These are phyloP conservation scores for Dactylonectria estremocensis DNA, from an alignment of 2,329 filamentous ascomycete genomes.

Conservation along the genomic window DNA sequence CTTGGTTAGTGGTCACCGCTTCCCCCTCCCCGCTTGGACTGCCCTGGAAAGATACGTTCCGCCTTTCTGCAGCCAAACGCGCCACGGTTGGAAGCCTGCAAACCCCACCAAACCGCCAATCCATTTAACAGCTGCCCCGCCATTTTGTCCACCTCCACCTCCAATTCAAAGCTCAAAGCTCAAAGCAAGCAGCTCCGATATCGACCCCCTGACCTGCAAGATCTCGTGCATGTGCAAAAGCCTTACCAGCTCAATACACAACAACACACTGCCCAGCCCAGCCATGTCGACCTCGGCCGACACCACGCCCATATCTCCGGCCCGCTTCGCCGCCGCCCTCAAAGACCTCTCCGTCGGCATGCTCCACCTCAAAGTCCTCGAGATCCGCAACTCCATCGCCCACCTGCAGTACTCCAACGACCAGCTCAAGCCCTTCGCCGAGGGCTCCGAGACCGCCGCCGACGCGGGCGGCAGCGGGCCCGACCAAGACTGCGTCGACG, in stretches of 20 bases:
- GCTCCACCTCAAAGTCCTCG: constrained; percentile 82
- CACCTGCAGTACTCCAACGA: constrained; percentile 83
- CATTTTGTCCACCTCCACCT: constrained; percentile 21
- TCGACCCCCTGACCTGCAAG: not conserved
- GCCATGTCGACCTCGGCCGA: constrained; percentile 77
- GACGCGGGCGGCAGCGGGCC: constrained; percentile 49
- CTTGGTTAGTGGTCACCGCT: not conserved
- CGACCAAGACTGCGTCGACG: constrained; percentile 81
- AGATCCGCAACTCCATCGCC: constrained; percentile 81
- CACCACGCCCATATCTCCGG: constrained; percentile 71
- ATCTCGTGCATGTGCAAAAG: not conserved
- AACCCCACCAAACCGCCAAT: constrained; percentile 38
- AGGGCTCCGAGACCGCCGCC: constrained; percentile 58
- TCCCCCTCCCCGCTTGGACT: not conserved
- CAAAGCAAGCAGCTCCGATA: constrained; percentile 14
- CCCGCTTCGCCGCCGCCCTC: constrained; percentile 78
- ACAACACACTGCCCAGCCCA: not conserved
- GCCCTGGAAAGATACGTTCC: not conserved
- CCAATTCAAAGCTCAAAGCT: constrained; percentile 15
- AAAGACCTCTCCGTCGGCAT: constrained; percentile 75
- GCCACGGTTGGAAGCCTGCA: constrained; percentile 37
- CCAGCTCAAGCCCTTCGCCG: constrained; percentile 79
- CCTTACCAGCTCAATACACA: not conserved
- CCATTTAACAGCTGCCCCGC: constrained; percentile 30
- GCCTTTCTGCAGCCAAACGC: constrained; percentile 13